These are phyloP conservation scores for Colletotrichum coccodes DNA, from an alignment of 2,329 filamentous ascomycete genomes.

Conservation along the genomic window DNA sequence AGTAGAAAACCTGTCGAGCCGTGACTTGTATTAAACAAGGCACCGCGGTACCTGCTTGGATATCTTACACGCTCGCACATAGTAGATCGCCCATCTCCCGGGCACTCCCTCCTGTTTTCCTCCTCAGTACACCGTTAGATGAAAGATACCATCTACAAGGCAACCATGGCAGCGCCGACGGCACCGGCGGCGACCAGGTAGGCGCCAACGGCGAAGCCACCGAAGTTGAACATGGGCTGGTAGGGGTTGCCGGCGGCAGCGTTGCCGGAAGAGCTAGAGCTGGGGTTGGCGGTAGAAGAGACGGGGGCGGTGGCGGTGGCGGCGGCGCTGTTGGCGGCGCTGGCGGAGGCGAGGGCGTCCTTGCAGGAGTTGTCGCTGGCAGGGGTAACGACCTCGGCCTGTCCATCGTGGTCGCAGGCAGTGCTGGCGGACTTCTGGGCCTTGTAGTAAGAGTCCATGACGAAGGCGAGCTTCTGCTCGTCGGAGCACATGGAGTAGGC, in stretches of 20 bases:
- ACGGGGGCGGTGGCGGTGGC: conserved; percentile 56
- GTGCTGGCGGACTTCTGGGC: conserved; percentile 60
- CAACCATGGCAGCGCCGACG: conserved; percentile 63
- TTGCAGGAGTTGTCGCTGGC: conserved; percentile 64
- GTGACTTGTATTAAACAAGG: conserved; percentile 31
- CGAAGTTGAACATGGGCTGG: conserved; percentile 54
- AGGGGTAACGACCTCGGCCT: conserved; percentile 65
- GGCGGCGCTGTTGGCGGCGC: conserved; percentile 60
- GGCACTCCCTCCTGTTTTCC: neutral
- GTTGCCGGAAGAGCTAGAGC: conserved; percentile 27
- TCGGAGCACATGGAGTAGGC: conserved; percentile 81
- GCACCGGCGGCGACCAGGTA: conserved; percentile 63
- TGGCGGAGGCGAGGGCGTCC: conserved; percentile 70
- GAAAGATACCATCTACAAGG: conserved; percentile 54
- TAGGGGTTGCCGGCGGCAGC: conserved; percentile 44
- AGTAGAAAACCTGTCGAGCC: conserved; percentile 17
- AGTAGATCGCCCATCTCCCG: neutral
- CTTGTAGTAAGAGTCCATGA: conserved; percentile 78
- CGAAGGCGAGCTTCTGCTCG: conserved; percentile 77
- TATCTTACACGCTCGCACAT: conserved; percentile 31
- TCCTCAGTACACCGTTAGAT: conserved; percentile 8
- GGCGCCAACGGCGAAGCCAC: conserved; percentile 58
- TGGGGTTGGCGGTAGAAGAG: conserved; percentile 41
- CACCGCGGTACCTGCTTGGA: conserved; percentile 19
- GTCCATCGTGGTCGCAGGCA: conserved; percentile 79